These are phyloP conservation scores for Aspergillus ruber DNA, from an alignment of 2,329 filamentous ascomycete genomes.

Conservation along the genomic window DNA sequence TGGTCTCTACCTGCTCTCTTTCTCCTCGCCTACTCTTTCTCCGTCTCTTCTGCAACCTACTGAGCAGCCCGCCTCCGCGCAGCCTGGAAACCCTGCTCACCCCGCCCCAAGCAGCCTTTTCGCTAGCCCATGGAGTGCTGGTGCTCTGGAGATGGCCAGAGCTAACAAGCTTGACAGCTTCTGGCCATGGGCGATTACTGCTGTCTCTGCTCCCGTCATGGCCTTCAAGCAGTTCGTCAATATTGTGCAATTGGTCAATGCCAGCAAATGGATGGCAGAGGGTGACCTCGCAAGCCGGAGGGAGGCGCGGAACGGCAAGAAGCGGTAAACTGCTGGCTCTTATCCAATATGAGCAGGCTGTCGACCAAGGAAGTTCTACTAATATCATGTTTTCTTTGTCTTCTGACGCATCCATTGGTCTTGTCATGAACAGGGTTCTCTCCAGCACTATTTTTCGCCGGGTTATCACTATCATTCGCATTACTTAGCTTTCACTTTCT, in stretches of 20 bases:
- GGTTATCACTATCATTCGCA: neutral
- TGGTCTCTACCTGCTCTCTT: slow-evolving; percentile 92
- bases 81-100: slow-evolving; percentile 62
- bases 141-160: slow-evolving; percentile 82
- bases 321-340: slow-evolving; percentile 15
- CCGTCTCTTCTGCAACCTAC: slow-evolving; percentile 69
- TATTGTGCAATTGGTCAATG: slow-evolving; percentile 86
- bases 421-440: neutral
- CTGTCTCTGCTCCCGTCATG: slow-evolving; percentile 81
- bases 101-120: slow-evolving; percentile 69
- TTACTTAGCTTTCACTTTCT: neutral
- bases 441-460: neutral
- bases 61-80: slow-evolving; percentile 49
- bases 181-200: slow-evolving; percentile 72
- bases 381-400: too few species aligned
- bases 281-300: slow-evolving; percentile 68
- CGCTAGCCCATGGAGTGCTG: slow-evolving; percentile 83
- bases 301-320: slow-evolving; percentile 35
- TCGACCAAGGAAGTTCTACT: neutral
- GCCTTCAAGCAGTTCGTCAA: slow-evolving; percentile 89
- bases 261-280: slow-evolving; percentile 84
- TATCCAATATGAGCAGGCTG: neutral
- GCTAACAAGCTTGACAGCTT: slow-evolving; percentile 86
- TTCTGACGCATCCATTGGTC: neutral
- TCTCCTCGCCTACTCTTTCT: slow-evolving; percentile 82